A percentile compares a stretch with the other conserved stretches of the same genome.
phyloP scores from a whole-genome alignment of 495 filamentous ascomycete species.

The Durotheca rogersii region DNA sequence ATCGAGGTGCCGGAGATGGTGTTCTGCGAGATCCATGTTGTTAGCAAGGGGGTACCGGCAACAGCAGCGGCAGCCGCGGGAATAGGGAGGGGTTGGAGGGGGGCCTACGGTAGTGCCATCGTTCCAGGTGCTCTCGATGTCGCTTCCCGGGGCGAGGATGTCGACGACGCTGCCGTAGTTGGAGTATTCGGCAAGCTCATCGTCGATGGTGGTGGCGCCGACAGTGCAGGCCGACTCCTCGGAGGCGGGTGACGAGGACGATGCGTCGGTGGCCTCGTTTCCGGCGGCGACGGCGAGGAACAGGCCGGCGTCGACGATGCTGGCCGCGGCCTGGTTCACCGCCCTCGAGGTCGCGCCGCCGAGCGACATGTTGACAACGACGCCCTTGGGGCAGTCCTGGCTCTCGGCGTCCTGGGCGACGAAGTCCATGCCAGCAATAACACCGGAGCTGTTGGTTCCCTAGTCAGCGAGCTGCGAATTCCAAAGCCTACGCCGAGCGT shows the following conservation, averaged over 20 bases:
- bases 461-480: background rate
- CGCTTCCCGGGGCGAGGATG: slow-evolving; percentile 55
- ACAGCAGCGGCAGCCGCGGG: too few relatives aligned
- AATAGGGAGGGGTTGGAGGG: too few relatives aligned
- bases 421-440: slow-evolving; percentile 58
- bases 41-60: too few relatives aligned
- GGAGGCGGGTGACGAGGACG: slow-evolving; percentile 52
- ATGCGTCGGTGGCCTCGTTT: slow-evolving; percentile 42
- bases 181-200: slow-evolving; percentile 52
- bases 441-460: slow-evolving; percentile 38
- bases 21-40: too few relatives aligned
- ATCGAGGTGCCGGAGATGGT: slow-evolving; percentile 60
- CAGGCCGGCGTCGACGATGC: slow-evolving; percentile 45
- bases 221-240: slow-evolving; percentile 57
- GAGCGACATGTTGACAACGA: slow-evolving; percentile 53
- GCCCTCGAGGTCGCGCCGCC: slow-evolving; percentile 49
- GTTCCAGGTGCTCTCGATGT: slow-evolving; percentile 55
- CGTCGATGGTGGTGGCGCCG: slow-evolving; percentile 49
- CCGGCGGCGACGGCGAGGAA: slow-evolving; percentile 53
- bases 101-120: slow-evolving; percentile 43
- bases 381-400: slow-evolving; percentile 39
- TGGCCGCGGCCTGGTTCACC: slow-evolving; percentile 48
- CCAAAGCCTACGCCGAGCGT: background rate
- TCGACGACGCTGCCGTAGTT: slow-evolving; percentile 60
- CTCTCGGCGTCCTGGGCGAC: slow-evolving; percentile 41